These are phyloP conservation scores for Daldinia sp. DNA, from an alignment of 2,329 filamentous ascomycete species.

Conservation along the genomic window DNA sequence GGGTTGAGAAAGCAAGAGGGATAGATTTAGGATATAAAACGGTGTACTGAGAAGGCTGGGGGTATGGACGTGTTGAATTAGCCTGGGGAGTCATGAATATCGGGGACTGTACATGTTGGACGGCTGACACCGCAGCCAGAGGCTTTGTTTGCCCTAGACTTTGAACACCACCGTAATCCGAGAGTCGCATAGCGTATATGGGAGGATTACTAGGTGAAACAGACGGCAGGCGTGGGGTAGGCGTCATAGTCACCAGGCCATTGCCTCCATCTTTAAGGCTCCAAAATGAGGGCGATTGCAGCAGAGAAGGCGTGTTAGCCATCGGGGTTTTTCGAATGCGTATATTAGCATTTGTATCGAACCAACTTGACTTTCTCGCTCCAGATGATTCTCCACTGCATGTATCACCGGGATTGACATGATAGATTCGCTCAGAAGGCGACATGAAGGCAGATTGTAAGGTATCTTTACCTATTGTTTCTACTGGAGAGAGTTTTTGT, in stretches of 20 bases:
- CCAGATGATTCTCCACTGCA: not conserved
- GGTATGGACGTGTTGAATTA: conserved; percentile 17
- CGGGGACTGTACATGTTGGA: conserved; percentile 16
- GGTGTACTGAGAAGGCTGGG: conserved; percentile 7
- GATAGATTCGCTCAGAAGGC: conserved; percentile 11
- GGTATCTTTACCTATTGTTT: conserved; percentile 2
- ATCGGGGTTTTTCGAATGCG: conserved; percentile 5
- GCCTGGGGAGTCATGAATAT: conserved; percentile 12
- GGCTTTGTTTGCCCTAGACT: conserved; percentile 8
- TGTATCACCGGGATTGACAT: not conserved
- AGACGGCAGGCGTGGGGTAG: not conserved
- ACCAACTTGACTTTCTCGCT: not conserved
- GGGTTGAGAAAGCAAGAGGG: not conserved
- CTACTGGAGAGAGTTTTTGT: not conserved
- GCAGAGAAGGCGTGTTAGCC: conserved; percentile 7
- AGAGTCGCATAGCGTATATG: conserved; percentile 3
- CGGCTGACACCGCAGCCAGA: not conserved
- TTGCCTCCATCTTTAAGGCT: not conserved
- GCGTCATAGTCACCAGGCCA: not conserved
- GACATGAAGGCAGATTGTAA: conserved; percentile 16
- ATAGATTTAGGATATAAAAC: conserved; percentile 8
- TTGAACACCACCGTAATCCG: not conserved
- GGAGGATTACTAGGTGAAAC: not conserved
- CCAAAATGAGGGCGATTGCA: not conserved
- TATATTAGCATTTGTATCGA: not conserved